These are phyloP conservation scores for Colletotrichum brevisporum DNA, from an alignment of 2,329 filamentous ascomycete genomes.

Conservation along the genomic window DNA sequence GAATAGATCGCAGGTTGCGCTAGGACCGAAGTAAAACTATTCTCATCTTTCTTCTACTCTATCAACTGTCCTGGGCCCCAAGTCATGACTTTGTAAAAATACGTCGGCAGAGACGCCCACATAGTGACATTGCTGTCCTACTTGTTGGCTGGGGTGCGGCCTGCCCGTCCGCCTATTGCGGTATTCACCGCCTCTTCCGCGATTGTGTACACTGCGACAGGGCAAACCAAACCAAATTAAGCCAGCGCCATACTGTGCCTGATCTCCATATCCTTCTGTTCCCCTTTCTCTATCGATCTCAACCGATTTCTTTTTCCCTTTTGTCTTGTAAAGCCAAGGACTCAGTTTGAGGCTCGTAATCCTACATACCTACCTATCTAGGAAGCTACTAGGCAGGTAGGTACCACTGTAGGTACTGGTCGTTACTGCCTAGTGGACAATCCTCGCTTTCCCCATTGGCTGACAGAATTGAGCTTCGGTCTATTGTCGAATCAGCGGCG, in stretches of 20 bases:
- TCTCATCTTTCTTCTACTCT: neutral
- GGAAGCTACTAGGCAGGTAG: too few species aligned
- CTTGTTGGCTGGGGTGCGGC: conserved; percentile 26
- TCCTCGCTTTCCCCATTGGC: conserved; percentile 17
- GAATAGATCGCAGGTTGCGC: conserved; percentile 8
- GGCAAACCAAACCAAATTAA: too few species aligned
- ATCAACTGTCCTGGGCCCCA: neutral
- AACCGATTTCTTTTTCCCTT: too few species aligned
- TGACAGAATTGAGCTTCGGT: neutral
- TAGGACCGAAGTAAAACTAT: conserved; percentile 12
- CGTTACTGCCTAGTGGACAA: conserved; percentile 1
- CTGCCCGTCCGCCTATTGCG: neutral
- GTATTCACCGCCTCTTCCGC: neutral
- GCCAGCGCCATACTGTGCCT: too few species aligned
- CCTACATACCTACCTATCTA: too few species aligned
- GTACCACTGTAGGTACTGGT: too few species aligned
- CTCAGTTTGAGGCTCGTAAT: too few species aligned
- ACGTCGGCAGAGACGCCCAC: neutral
- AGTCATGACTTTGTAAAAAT: too few species aligned
- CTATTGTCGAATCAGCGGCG: conserved; percentile 19
- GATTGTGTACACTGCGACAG: too few species aligned
- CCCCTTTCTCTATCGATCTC: too few species aligned
- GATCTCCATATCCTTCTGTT: too few species aligned
- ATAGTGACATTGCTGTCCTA: conserved; percentile 13
- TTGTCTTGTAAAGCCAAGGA: too few species aligned